Evolutionary conservation across 768 basidiomycete genomes (phyloP).

Genomic region (Cyclocybe aegerita): DNA sequence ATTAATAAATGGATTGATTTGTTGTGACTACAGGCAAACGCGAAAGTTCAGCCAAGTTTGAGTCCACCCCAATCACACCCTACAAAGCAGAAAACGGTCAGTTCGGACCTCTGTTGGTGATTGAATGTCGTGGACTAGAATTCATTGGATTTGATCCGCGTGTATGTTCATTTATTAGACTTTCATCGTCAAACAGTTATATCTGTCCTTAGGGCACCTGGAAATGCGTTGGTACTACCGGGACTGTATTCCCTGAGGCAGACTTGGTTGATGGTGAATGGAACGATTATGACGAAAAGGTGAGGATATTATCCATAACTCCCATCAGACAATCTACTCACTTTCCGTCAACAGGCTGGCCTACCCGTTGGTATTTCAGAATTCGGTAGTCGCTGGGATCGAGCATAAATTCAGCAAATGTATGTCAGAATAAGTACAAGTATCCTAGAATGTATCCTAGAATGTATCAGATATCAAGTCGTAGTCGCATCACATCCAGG

Average conservation of each 20-base stretch:
- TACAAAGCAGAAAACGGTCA: constrained; percentile 64
- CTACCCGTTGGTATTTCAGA: constrained; percentile 72
- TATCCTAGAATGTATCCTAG: background rate
- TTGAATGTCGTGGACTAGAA: constrained; percentile 89
- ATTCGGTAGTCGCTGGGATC: constrained; percentile 63
- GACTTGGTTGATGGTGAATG: constrained; percentile 69
- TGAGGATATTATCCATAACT: constrained; percentile 21
- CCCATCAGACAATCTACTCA: constrained; percentile 3
- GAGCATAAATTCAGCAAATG: constrained; percentile 41
- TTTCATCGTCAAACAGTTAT: background rate
- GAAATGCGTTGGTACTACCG: constrained; percentile 67
- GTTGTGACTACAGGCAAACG: constrained; percentile 50
- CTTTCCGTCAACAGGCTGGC: constrained; percentile 38
- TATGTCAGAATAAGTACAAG: background rate
- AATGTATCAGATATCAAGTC: too few species aligned
- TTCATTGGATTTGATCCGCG: constrained; percentile 74
- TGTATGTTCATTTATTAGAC: constrained; percentile 36
- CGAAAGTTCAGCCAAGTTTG: constrained; percentile 82
- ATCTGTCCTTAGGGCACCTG: constrained; percentile 60
- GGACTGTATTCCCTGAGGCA: constrained; percentile 62
- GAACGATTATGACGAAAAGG: constrained; percentile 94
- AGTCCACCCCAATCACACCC: constrained; percentile 46
- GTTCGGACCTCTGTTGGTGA: constrained; percentile 61
- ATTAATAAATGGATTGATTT: background rate
- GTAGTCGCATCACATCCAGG: too few species aligned